Evolutionary conservation across 495 filamentous ascomycete genomes (phyloP).

Genomic region (Aspergillus leporis): DNA sequence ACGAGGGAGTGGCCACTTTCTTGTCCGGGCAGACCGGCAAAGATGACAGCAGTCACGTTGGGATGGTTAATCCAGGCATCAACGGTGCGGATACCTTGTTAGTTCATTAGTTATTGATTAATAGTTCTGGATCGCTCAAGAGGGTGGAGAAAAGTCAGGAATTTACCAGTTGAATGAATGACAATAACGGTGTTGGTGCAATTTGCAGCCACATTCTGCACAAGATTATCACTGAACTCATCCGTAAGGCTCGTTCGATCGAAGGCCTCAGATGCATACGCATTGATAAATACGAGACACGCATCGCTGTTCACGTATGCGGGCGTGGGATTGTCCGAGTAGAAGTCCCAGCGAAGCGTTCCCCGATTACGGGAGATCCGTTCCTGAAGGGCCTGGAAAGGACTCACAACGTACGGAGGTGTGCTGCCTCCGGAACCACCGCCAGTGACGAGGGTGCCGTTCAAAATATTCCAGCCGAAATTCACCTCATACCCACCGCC

Average conservation of each 20-base stretch:
- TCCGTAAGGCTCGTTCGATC: constrained; percentile 26
- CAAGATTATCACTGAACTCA: constrained; percentile 50
- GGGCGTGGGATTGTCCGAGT: constrained; percentile 39
- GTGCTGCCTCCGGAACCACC: constrained; percentile 66
- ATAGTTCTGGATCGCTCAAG: too few relatives aligned
- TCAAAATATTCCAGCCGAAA: constrained; percentile 32
- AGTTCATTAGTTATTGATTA: constrained; percentile 6
- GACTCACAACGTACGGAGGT: constrained; percentile 54
- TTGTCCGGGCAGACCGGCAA: constrained; percentile 74
- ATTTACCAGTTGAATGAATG: constrained; percentile 41
- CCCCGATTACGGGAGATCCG: constrained; percentile 33
- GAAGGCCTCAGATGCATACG: constrained; percentile 56
- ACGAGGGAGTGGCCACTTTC: constrained; percentile 75
- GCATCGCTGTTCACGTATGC: constrained; percentile 44
- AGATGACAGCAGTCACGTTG: constrained; percentile 69
- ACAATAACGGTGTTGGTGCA: constrained; percentile 58
- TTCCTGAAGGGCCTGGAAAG: constrained; percentile 54
- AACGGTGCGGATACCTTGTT: constrained; percentile 42
- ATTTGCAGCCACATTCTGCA: constrained; percentile 54
- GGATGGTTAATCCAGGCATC: constrained; percentile 48
- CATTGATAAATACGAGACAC: constrained; percentile 65
- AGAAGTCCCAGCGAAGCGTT: constrained; percentile 26
- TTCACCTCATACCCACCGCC: constrained; percentile 6
- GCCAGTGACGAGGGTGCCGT: constrained; percentile 61
- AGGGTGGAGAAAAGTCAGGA: neutral